Percentiles rank a stretch among this genome's conserved stretches.
These are phyloP conservation scores for Hypericum androsaemum DNA, from an alignment of 345 rosid genomes.

Conservation along the genomic window DNA sequence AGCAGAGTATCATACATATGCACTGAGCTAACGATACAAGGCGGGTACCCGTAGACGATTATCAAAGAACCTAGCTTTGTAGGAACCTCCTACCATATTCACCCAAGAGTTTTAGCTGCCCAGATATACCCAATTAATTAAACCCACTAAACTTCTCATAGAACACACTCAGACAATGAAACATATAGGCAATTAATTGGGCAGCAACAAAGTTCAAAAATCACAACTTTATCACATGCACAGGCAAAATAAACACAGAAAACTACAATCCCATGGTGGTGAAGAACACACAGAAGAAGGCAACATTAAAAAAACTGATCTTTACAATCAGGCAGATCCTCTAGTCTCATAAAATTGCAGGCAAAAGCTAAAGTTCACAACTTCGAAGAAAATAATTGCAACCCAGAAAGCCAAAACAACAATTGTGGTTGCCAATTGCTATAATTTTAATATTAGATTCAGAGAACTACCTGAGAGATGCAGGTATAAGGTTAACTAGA, in stretches of 20 bases:
- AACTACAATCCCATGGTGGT: neutral
- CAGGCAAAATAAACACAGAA: neutral
- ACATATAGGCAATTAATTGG: too few species aligned
- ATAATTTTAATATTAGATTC: neutral
- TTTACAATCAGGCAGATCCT: conserved; percentile 20
- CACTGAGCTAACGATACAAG: too few species aligned
- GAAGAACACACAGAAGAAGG: conserved; percentile 9
- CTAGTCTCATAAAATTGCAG: conserved; percentile 10
- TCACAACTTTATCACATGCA: conserved; percentile 4
- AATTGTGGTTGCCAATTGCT: neutral
- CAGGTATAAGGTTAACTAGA: conserved; percentile 3
- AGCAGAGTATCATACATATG: too few species aligned
- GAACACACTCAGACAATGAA: too few species aligned
- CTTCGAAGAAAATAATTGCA: neutral
- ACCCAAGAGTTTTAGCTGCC: too few species aligned
- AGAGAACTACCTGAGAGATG: conserved; percentile 17
- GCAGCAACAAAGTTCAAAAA: conserved; percentile 5
- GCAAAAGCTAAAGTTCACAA: neutral
- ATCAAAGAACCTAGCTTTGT: too few species aligned
- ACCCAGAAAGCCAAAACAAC: conserved; percentile 1
- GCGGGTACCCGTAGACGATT: too few species aligned
- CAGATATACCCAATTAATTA: too few species aligned
- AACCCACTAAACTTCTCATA: too few species aligned
- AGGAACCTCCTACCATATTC: too few species aligned
- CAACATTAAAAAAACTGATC: too few species aligned